Conservation (phyloP, 1,284 basidiomycete genomes). For the Malassezia pachydermatis region DNA sequence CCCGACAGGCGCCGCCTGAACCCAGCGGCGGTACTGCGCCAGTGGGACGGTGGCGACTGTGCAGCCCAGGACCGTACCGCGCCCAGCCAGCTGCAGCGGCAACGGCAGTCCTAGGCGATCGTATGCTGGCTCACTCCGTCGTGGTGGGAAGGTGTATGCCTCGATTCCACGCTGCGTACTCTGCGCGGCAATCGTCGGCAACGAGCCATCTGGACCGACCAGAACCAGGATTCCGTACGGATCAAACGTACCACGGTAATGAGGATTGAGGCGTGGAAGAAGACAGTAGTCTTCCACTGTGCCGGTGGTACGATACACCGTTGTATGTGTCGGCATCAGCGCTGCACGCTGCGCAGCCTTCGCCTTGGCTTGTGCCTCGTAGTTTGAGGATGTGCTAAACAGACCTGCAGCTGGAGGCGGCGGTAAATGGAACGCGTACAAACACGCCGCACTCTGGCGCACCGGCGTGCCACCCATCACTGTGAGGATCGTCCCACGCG, state of each 20-base stretch:
- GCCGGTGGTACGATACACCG: constrained; percentile 54
- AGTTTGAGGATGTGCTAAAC: constrained; percentile 48
- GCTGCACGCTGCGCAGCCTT: constrained; percentile 22
- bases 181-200: constrained; percentile 38
- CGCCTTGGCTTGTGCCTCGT: constrained; percentile 48
- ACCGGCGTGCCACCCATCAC: constrained; percentile 61
- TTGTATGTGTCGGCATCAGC: constrained; percentile 54
- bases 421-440: constrained; percentile 64
- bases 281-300: constrained; percentile 63
- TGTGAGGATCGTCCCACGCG: constrained; percentile 51
- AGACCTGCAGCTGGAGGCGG: constrained; percentile 55
- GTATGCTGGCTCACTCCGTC: background rate
- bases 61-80: constrained; percentile 34
- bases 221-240: constrained; percentile 58
- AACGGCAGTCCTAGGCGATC: constrained; percentile 30
- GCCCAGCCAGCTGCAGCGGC: constrained; percentile 28
- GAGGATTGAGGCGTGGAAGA: constrained; percentile 62
- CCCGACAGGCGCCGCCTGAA: constrained; percentile 3
- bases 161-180: constrained; percentile 34
- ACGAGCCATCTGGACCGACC: constrained; percentile 26
- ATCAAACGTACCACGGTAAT: constrained; percentile 62
- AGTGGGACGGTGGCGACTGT: constrained; percentile 23
- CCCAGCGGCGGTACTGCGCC: constrained; percentile 32
- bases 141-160: constrained; percentile 36
- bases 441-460: constrained; percentile 56